Conservation (phyloP, 352 stramenopile genomes). For the Phytopythium aichiense region DNA sequence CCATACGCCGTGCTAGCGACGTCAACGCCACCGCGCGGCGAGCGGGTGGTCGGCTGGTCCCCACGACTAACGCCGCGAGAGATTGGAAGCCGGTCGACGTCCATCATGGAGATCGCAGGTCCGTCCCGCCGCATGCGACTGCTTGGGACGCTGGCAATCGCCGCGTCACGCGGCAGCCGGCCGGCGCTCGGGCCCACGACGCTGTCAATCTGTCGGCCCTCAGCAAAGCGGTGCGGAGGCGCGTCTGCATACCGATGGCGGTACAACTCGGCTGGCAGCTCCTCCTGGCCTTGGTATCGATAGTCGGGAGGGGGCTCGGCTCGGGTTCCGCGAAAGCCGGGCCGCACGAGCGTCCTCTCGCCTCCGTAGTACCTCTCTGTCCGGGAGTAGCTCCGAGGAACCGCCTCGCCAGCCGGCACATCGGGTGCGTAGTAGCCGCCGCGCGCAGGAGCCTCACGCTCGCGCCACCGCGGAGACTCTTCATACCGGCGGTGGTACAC, state of each 20-base stretch:
- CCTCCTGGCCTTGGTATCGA: not conserved
- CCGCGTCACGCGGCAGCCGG: constrained; percentile 20
- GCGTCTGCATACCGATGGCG: constrained; percentile 4
- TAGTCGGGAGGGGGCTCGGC: not conserved
- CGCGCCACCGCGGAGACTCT: constrained; percentile 32
- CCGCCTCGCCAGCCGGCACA: not conserved
- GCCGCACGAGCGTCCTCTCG: not conserved
- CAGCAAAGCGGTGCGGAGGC: not conserved
- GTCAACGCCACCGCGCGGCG: constrained; percentile 4
- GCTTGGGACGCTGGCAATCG: constrained; percentile 20
- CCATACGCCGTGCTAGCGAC: not conserved
- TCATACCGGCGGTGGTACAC: constrained; percentile 27
- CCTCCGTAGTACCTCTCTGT: constrained; percentile 3
- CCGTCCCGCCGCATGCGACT: constrained; percentile 14
- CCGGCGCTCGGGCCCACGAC: not conserved
- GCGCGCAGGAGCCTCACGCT: constrained; percentile 13
- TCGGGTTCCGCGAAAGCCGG: not conserved
- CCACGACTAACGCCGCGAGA: constrained; percentile 9
- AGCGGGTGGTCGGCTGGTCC: constrained; percentile 17
- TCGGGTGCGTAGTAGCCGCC: not conserved
- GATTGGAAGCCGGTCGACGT: constrained; percentile 49
- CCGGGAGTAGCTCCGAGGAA: not conserved
- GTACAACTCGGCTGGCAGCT: not conserved
- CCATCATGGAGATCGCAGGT: constrained; percentile 60
- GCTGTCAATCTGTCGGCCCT: not conserved